Percentiles rank a stretch among this genome's conserved stretches.
phyloP scores from a whole-genome alignment of 345 rosid species.

The Heritiera fomes region DNA sequence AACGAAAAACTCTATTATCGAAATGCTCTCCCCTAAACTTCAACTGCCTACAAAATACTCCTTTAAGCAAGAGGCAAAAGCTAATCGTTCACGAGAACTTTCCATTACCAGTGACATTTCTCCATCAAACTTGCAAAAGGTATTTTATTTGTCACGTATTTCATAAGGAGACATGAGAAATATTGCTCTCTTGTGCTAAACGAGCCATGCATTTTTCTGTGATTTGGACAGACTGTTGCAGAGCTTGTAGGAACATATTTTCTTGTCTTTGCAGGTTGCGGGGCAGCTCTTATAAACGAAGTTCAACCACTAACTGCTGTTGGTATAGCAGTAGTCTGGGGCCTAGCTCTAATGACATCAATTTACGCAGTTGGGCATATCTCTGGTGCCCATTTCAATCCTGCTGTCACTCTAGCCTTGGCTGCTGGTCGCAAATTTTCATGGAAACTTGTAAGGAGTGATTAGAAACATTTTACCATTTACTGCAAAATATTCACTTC shows the following conservation, averaged over 20 bases:
- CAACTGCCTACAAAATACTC: not conserved
- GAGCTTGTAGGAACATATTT: slow-evolving; percentile 51
- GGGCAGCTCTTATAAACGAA: slow-evolving; percentile 35
- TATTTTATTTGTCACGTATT: not conserved
- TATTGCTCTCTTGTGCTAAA: not conserved
- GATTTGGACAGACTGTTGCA: slow-evolving; percentile 36
- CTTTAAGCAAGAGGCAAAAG: not conserved
- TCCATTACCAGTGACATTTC: too few relatives aligned
- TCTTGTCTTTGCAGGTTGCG: slow-evolving; percentile 47
- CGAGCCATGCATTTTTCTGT: not conserved
- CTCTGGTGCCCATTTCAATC: slow-evolving; percentile 61
- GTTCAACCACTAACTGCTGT: slow-evolving; percentile 36
- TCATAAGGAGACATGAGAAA: not conserved
- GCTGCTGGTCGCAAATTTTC: slow-evolving; percentile 38
- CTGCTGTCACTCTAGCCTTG: slow-evolving; percentile 49
- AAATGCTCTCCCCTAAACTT: slow-evolving; percentile 7
- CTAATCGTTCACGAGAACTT: not conserved
- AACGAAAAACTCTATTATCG: not conserved
- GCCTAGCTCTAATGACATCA: slow-evolving; percentile 42
- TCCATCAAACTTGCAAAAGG: slow-evolving; percentile 16
- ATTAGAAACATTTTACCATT: not conserved
- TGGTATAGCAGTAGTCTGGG: slow-evolving; percentile 53
- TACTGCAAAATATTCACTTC: not conserved
- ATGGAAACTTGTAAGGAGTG: slow-evolving; percentile 42
- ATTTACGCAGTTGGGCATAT: slow-evolving; percentile 48